These are phyloP conservation scores for Candida xyloterini DNA, from an alignment of 805 yeast genomes.

Conservation along the genomic window DNA sequence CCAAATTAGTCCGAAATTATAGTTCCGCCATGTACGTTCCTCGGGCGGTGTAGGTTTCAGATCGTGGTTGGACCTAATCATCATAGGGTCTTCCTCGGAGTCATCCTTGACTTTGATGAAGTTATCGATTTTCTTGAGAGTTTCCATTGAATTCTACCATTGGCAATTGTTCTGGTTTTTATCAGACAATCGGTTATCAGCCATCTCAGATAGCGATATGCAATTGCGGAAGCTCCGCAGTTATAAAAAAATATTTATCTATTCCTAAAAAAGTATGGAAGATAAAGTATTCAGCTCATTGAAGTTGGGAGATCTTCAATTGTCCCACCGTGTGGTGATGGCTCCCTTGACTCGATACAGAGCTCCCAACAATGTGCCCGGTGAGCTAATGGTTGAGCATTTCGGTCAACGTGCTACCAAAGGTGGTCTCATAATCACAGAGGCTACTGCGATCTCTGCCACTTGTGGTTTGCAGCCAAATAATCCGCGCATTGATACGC, in stretches of 20 bases:
- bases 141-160: conserved; percentile 20
- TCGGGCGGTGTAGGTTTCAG: conserved; percentile 36
- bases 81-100: conserved; percentile 24
- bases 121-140: conserved; percentile 28
- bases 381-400: conserved; percentile 30
- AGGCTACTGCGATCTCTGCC: conserved; percentile 34
- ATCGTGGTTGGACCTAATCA: conserved; percentile 35
- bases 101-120: conserved; percentile 18
- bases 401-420: conserved; percentile 32
- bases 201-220: neutral
- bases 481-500: conserved; percentile 17
- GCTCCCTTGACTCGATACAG: conserved; percentile 50
- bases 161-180: neutral
- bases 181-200: neutral
- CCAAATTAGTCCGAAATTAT: neutral
- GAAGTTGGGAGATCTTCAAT: conserved; percentile 34
- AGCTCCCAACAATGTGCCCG: conserved; percentile 31
- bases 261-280: neutral
- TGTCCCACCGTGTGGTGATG: conserved; percentile 39
- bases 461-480: conserved; percentile 22
- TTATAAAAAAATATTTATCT: neutral
- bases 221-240: conserved; percentile 1
- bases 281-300: conserved; percentile 36
- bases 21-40: conserved; percentile 32
- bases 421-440: conserved; percentile 36